Evolutionary conservation across 345 rosid genomes (phyloP), one percentile per base, ranked within the genome.

Genomic region (Heritiera littoralis): DNA sequence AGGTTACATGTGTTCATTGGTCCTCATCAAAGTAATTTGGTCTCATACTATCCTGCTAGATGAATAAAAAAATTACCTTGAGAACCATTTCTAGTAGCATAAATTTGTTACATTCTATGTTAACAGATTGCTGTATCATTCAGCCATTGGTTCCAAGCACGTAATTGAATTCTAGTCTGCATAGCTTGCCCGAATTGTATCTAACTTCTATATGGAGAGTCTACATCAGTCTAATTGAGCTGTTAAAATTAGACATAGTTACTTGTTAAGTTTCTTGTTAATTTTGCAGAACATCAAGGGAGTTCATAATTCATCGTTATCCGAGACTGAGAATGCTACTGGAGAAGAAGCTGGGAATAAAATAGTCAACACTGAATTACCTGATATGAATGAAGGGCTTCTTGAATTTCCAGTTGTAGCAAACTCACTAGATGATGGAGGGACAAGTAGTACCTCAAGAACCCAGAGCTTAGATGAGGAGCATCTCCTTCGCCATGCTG

Each of bases 391-490:
- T 70, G 83, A 84, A 80, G 88, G 85, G 67, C 88, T 85, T 68
- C 89, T 83, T 66, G 69, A 78, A 11, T 72, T 82, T 82, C 85
- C 81, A 3, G 87, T 81, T 35, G 76, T 43, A 71, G 76, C 84
- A 49, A 81, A 78, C 69, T 82, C 84, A 28, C 72, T 71, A 23
- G 84, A 87, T 78, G 89, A 81, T 48, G 77, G 77, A 79, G 91
- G 89, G 80, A 81, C 86, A 41, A 92, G 94, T 80, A 92, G 93
- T 80, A 69, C 88, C 80, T 93, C 97, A 11, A 90, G 82, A 82
- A 89, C 98, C 61, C 91, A 85, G 82, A 94, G 94, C 85, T 83
- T 93, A 89, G 94, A 89, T 56, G 89, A 59, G 45, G 91, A 87
- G 17, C 85, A 84, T 72, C 85, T 91, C 60, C 79, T 90, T 48